Base-by-base conservation (phyloP, 2,329 filamentous ascomycete species). In the Phialophora chinensis region DNA sequence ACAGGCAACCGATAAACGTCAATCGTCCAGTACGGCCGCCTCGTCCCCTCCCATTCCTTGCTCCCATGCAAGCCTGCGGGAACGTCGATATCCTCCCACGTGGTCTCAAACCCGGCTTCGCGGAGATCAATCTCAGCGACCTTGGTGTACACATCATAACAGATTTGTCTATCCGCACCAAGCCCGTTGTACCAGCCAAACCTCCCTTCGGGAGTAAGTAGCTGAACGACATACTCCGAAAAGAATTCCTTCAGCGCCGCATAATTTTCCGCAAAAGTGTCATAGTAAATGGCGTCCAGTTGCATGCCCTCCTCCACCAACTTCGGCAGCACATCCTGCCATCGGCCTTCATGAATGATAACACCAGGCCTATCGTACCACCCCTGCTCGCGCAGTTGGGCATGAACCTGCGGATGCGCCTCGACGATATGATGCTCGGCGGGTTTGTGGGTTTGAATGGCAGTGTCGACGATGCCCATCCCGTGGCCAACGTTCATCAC, bases 401-500 rank as follows among this genome's bases (percentile, higher is more conserved):
- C 23, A 35, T 27, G 59, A 11, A 61, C 59, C 17, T 61, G 59
- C 12, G 59, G 59, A 44, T 61, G 59, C 3, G 59, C 59, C 11
- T 61, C 59, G 20, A 61, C 47, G 20, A 61, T 61, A 31, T 61
- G 59, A 31, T 61, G 59, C 31, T 61, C 59, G 20, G 47, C 29
- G 5, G 59, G 59, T 4, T 29, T 17, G 33, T 61, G 59, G 4
- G 59, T 61, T 29, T 61, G 59, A 29, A 61, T 61, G 6, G 59
- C 59, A 20, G 59, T 61, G 59, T 61, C 59, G 49, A 61, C 59
- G 11, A 61, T 42, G 29, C 59, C 59, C 59, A 61, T 61, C 8
- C 59, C 59, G 14, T 61, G 59, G 25, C 59, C 59, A n/a, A 61
- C 49, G 49, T 61, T 61, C 59, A 61, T 61, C 31, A 61, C 59